A percentile compares a stretch with the other conserved stretches of the same genome.
Evolutionary conservation across 345 rosid species (phyloP).

Genomic region (Citrus hindsii): DNA sequence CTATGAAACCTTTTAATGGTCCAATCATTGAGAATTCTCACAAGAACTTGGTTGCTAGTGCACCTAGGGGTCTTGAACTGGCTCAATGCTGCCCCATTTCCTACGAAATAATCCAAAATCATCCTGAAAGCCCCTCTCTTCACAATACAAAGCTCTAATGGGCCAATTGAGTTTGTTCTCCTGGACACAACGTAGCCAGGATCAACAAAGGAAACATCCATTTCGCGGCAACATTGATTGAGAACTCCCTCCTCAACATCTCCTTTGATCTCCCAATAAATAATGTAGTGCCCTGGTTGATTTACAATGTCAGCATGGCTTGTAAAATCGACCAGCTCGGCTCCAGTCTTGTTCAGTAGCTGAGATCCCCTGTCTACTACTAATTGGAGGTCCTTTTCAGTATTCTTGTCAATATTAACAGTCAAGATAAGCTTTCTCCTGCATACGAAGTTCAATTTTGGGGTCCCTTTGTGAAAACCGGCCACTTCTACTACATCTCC

Average conservation of each 20-base stretch:
- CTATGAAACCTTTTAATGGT: constrained; percentile 57
- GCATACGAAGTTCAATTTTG: constrained; percentile 83
- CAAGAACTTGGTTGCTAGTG: constrained; percentile 53
- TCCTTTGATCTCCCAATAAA: constrained; percentile 90
- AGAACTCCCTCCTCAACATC: constrained; percentile 66
- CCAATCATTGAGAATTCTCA: constrained; percentile 59
- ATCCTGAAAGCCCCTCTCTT: constrained; percentile 73
- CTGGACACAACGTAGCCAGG: constrained; percentile 84
- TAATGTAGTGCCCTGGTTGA: constrained; percentile 79
- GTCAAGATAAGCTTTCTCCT: constrained; percentile 78
- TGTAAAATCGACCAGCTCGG: constrained; percentile 83
- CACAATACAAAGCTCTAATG: constrained; percentile 75
- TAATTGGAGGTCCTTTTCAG: constrained; percentile 83
- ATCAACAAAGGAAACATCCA: constrained; percentile 79
- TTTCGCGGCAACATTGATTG: constrained; percentile 61
- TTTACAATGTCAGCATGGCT: constrained; percentile 62
- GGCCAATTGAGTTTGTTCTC: constrained; percentile 70
- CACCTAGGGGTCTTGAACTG: constrained; percentile 97
- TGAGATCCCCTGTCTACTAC: constrained; percentile 68
- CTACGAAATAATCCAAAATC: constrained; percentile 67
- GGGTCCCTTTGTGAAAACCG: constrained; percentile 71
- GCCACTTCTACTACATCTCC: constrained; percentile 93
- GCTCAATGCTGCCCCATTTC: constrained; percentile 79
- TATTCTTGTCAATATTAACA: constrained; percentile 92
- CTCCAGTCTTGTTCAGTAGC: constrained; percentile 42